Evolutionary conservation across 306 rosid species (phyloP).

Genomic region (Ammopiptanthus mongolicus): DNA sequence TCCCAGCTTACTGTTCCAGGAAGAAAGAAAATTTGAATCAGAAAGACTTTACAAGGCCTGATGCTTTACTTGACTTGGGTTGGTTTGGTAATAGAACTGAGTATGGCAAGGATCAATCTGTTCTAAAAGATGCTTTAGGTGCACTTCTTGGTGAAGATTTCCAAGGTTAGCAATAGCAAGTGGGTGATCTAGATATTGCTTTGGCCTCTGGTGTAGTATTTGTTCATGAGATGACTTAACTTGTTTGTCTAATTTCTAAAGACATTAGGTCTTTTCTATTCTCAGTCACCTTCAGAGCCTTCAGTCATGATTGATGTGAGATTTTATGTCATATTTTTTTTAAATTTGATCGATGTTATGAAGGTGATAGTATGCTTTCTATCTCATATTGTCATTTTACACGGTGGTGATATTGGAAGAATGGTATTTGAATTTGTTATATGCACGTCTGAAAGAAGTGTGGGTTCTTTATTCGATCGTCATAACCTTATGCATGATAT

Average conservation of each 20-base stretch:
- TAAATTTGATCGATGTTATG: background rate
- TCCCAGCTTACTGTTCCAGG: slow-evolving; percentile 5
- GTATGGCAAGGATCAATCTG: slow-evolving; percentile 18
- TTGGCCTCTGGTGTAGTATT: slow-evolving; percentile 17
- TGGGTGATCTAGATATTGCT: slow-evolving; percentile 15
- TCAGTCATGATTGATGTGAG: background rate
- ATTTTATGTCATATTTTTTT: background rate
- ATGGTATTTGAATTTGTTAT: background rate
- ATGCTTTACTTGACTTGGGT: slow-evolving; percentile 44
- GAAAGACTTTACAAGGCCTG: slow-evolving; percentile 37
- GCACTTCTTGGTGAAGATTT: slow-evolving; percentile 39
- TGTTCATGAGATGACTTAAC: slow-evolving; percentile 45
- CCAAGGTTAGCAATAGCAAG: slow-evolving; percentile 24
- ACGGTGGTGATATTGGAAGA: background rate
- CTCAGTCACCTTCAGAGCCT: background rate
- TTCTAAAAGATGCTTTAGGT: slow-evolving; percentile 28
- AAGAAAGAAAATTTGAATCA: background rate
- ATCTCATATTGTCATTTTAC: background rate
- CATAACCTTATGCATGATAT: background rate
- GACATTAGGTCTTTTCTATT: background rate
- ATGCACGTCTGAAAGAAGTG: background rate
- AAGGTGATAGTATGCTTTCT: background rate
- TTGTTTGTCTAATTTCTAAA: slow-evolving; percentile 13
- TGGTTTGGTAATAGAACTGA: slow-evolving; percentile 40
- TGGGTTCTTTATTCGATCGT: background rate